Percentiles rank a stretch among this genome's conserved stretches.
phyloP scores from a whole-genome alignment of 2,329 filamentous ascomycete genomes.

The Leptographium radiaticola region DNA sequence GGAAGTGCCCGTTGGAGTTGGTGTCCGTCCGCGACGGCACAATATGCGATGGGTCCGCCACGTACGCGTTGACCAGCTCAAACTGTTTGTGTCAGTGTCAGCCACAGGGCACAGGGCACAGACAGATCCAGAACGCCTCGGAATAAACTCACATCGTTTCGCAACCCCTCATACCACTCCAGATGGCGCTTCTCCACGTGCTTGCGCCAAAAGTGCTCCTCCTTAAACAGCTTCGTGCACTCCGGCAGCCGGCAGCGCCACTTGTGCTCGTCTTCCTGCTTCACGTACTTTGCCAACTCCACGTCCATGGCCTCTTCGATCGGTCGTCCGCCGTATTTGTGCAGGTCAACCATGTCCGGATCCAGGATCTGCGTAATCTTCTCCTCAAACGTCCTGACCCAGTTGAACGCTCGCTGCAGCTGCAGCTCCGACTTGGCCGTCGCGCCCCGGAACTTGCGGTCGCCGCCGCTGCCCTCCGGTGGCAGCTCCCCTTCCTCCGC shows the following conservation, averaged over 20 bases:
- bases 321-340: conserved; percentile 80
- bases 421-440: conserved; percentile 77
- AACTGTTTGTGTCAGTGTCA: conserved; percentile 39
- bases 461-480: conserved; percentile 22
- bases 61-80: conserved; percentile 83
- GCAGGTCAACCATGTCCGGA: conserved; percentile 73
- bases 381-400: conserved; percentile 97
- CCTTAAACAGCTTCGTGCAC: conserved; percentile 94
- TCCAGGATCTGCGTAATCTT: conserved; percentile 89
- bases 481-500: conserved; percentile 52
- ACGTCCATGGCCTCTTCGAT: conserved; percentile 78
- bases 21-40: conserved; percentile 86
- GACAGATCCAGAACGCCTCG: not conserved
- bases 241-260: conserved; percentile 94
- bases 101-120: not conserved
- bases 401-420: conserved; percentile 88
- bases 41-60: conserved; percentile 88
- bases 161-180: conserved; percentile 72
- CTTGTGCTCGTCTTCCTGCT: conserved; percentile 95
- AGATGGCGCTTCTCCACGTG: conserved; percentile 91
- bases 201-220: conserved; percentile 93
- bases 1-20: conserved; percentile 93
- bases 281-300: conserved; percentile 76
- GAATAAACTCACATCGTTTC: conserved; percentile 57
- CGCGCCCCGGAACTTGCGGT: conserved; percentile 49